These are phyloP conservation scores for Dryas octopetala DNA, from an alignment of 306 rosid species.

Conservation along the genomic window DNA sequence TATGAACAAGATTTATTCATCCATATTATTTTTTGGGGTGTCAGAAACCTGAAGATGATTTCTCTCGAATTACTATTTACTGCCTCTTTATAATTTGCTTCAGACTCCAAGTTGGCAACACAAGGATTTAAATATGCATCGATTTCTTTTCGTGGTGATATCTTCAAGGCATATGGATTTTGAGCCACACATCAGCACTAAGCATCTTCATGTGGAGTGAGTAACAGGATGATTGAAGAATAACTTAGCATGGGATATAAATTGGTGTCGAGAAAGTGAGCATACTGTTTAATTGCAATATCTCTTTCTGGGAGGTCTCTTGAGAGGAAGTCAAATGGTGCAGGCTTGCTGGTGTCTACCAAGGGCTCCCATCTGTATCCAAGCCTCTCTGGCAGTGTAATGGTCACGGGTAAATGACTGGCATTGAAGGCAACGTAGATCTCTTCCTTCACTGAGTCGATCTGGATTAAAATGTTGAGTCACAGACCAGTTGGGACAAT, in stretches of 20 bases:
- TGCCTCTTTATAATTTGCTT: neutral
- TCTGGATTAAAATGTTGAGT: slow-evolving; percentile 42
- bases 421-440: slow-evolving; percentile 81
- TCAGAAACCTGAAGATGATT: slow-evolving; percentile 4
- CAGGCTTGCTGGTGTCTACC: slow-evolving; percentile 76
- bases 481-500: neutral
- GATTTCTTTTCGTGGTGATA: neutral
- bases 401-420: slow-evolving; percentile 63
- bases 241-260: slow-evolving; percentile 90
- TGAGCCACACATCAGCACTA: slow-evolving; percentile 3
- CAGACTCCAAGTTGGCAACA: neutral
- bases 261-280: slow-evolving; percentile 78
- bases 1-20: neutral
- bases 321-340: slow-evolving; percentile 81
- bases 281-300: slow-evolving; percentile 61
- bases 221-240: slow-evolving; percentile 86
- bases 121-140: neutral
- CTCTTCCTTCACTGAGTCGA: slow-evolving; percentile 77
- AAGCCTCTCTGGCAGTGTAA: slow-evolving; percentile 74
- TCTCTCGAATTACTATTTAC: neutral
- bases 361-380: slow-evolving; percentile 88
- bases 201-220: slow-evolving; percentile 45
- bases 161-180: neutral
- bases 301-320: slow-evolving; percentile 66
- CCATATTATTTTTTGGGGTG: neutral